Percentiles rank a stretch among this genome's conserved stretches.
Evolutionary conservation across 306 rosid genomes (phyloP).

Genomic region (Vigna reflexopilosa): DNA sequence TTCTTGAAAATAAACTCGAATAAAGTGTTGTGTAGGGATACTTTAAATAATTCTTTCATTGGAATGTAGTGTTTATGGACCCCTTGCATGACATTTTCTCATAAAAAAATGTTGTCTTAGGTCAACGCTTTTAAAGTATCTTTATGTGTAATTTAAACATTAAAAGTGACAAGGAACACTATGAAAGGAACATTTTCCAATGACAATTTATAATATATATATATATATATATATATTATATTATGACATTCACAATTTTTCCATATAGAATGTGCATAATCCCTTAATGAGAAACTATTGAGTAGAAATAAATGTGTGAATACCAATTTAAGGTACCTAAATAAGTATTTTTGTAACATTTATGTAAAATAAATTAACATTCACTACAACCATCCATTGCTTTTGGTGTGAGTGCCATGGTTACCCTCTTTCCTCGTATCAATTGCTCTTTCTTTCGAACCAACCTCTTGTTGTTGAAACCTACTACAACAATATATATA

Average conservation of each 20-base stretch:
- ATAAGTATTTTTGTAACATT: not conserved
- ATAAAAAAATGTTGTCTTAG: too few species aligned
- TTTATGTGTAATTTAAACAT: too few species aligned
- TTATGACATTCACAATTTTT: not conserved
- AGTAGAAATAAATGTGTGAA: not conserved
- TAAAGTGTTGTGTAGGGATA: too few species aligned
- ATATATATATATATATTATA: not conserved
- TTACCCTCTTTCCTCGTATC: not conserved
- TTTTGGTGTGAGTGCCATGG: conserved; percentile 24
- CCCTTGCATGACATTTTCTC: too few species aligned
- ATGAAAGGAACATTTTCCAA: not conserved
- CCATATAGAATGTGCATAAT: not conserved
- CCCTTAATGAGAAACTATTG: not conserved
- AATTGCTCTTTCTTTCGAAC: conserved; percentile 28
- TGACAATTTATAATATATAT: not conserved
- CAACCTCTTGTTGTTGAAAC: not conserved
- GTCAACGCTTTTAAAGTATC: too few species aligned
- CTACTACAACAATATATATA: conserved; percentile 19
- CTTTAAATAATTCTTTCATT: too few species aligned
- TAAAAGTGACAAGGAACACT: not conserved
- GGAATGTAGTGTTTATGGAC: too few species aligned
- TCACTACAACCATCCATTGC: conserved; percentile 34
- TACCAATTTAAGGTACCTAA: not conserved
- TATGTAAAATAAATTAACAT: not conserved
- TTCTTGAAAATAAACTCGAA: too few species aligned